Evolutionary conservation across 208 protist genomes (phyloP), one percentile per base, ranked within the genome.

Genomic region (Trypanosoma brucei): DNA sequence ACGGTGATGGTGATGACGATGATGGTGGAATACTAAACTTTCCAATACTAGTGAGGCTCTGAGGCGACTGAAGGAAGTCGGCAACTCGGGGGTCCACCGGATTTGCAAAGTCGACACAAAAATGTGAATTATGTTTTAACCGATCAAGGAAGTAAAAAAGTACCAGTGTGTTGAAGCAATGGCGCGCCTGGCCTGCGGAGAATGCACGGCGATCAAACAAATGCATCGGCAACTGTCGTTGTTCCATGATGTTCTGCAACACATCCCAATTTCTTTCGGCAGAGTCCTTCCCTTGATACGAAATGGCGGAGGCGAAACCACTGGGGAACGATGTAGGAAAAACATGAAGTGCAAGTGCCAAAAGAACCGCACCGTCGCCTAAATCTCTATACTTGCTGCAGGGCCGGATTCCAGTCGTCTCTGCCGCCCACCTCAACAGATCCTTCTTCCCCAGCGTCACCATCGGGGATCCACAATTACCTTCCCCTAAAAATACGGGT

Each of bases 91-190:
- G 49, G 57, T 86, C 79, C 8, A 93, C 74, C 40, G 86, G 83
- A 39, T 77, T 76, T 3, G 72, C 65, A 68, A 90, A 87, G 62
- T 84, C 73, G 8, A 81, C 81, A 9, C 71, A 75, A 33, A 93
- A 84, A 3, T 77, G 67, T 22, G 76, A 59, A 48, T 74, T 65
- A 1, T 59, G 31, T 0, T 64, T 38, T 4, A 93, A 62, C 22
- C 62, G 58, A 14, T 55, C 30, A 36, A 93, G 54, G 38, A 93
- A 93, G 60, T 87, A 93, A 49, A 85, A 88, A 38, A 87, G 63
- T 9, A 90, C 80, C 33, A 93, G 60, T 30, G 78, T 61, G 68
- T 89, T 87, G 62, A 83, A 89, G 70, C 82, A 89, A 57, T 78
- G 64, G 1, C 76, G 67, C 14, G 75, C 75, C 55, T 78, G 61